These are phyloP conservation scores for Colletotrichum melonis DNA, from an alignment of 2,329 filamentous ascomycete species.

Conservation along the genomic window DNA sequence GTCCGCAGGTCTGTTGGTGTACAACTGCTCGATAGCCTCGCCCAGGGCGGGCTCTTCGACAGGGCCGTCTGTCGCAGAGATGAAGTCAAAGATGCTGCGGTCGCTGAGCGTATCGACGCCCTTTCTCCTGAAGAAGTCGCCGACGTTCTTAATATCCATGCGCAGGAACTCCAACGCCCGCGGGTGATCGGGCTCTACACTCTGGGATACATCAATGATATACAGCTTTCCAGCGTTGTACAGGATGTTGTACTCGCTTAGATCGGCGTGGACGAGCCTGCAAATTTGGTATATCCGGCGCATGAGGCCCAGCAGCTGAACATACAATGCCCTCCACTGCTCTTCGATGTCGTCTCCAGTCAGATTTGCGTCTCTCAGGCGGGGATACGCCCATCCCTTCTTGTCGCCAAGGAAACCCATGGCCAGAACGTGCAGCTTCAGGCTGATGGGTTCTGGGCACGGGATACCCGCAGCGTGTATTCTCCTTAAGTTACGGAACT, in stretches of 20 bases:
- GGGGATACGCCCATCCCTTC: conserved; percentile 88
- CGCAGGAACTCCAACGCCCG: conserved; percentile 91
- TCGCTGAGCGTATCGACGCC: conserved; percentile 86
- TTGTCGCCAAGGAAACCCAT: conserved; percentile 94
- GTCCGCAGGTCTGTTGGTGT: conserved; percentile 64
- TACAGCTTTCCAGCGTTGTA: conserved; percentile 86
- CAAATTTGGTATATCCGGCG: conserved; percentile 93
- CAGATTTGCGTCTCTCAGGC: conserved; percentile 87
- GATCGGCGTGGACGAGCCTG: conserved; percentile 91
- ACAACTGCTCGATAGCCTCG: conserved; percentile 74
- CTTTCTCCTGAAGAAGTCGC: conserved; percentile 90
- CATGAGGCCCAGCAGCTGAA: conserved; percentile 89
- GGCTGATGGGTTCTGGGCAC: conserved; percentile 87
- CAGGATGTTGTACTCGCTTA: conserved; percentile 98
- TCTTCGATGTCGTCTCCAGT: conserved; percentile 73
- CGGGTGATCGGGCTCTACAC: conserved; percentile 96
- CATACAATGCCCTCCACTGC: conserved; percentile 83
- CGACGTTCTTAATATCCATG: conserved; percentile 98
- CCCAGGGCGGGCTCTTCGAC: conserved; percentile 71
- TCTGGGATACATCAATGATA: conserved; percentile 98
- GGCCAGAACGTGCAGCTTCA: conserved; percentile 93
- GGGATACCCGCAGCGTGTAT: conserved; percentile 88
- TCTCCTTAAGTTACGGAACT: conserved; percentile 91
- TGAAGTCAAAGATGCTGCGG: conserved; percentile 84
- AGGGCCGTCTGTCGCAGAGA: conserved; percentile 72